phyloP scores from a whole-genome alignment of 2,329 filamentous ascomycete species.

The Biscogniauxia sp. region DNA sequence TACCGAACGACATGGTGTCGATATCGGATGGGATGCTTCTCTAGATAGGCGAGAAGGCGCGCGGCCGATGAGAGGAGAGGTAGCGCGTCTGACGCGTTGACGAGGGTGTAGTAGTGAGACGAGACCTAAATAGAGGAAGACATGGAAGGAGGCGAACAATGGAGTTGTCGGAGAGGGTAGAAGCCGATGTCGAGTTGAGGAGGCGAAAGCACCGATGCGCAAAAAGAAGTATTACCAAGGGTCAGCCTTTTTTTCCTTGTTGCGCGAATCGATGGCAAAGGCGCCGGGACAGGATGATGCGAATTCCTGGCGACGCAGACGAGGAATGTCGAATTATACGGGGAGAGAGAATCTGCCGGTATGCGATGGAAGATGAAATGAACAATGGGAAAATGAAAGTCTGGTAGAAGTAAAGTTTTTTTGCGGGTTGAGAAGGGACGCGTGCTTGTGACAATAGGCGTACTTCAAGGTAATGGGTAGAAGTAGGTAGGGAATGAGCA shows the following conservation, averaged over 20 bases:
- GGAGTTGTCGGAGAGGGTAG: slow-evolving; percentile 11
- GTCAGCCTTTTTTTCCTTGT: slow-evolving; percentile 13
- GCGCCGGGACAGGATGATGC: slow-evolving; percentile 3
- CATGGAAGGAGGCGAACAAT: slow-evolving; percentile 24
- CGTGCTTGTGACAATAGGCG: neutral
- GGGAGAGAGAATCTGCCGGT: neutral
- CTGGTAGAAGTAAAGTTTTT: neutral
- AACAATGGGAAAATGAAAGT: neutral
- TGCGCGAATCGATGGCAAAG: slow-evolving; percentile 13
- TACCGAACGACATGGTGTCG: slow-evolving; percentile 54
- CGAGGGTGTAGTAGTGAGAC: slow-evolving; percentile 13
- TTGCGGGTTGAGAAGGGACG: neutral
- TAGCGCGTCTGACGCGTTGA: slow-evolving; percentile 33
- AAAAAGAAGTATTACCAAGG: neutral
- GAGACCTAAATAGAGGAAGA: slow-evolving; percentile 21
- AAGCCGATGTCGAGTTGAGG: neutral
- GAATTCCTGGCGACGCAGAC: too few species aligned
- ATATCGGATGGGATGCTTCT: slow-evolving; percentile 13
- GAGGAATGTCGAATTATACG: neutral
- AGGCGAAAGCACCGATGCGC: slow-evolving; percentile 2
- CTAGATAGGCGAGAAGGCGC: slow-evolving; percentile 8
- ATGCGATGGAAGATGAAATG: neutral
- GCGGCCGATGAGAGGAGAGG: slow-evolving; percentile 17
- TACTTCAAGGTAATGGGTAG: slow-evolving; percentile 9
- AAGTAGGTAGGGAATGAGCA: slow-evolving; percentile 7